Conservation (phyloP, 352 stramenopile species). For the Hyaloperonospora brassicae region DNA sequence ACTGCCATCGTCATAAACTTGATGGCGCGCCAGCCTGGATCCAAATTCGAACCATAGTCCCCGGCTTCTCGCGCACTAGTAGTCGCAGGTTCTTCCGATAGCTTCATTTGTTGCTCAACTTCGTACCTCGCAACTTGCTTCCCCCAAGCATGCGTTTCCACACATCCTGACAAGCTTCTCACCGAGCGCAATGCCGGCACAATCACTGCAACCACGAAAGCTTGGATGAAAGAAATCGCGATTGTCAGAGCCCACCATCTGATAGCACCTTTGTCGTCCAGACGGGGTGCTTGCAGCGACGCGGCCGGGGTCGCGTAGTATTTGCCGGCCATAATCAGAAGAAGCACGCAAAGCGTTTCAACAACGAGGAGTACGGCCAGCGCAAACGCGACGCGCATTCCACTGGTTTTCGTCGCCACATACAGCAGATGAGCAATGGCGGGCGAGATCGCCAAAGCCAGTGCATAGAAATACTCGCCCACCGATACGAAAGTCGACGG, state of each 20-base stretch:
- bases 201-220: slow-evolving; percentile 18
- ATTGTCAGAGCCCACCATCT: slow-evolving; percentile 25
- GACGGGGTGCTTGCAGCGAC: slow-evolving; percentile 8
- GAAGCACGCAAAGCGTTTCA: slow-evolving; percentile 22
- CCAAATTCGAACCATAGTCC: slow-evolving; percentile 16
- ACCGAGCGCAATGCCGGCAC: slow-evolving; percentile 25
- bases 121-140: slow-evolving; percentile 34
- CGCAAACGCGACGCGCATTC: slow-evolving; percentile 59
- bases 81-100: slow-evolving; percentile 1
- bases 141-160: slow-evolving; percentile 32
- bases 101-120: slow-evolving; percentile 20
- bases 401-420: slow-evolving; percentile 39
- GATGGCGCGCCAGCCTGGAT: slow-evolving; percentile 43
- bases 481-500: slow-evolving; percentile 75
- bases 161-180: slow-evolving; percentile 32
- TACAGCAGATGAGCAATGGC: slow-evolving; percentile 53
- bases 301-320: slow-evolving; percentile 10
- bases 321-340: slow-evolving; percentile 13
- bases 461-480: slow-evolving; percentile 79
- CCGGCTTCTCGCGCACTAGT: background rate
- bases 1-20: slow-evolving; percentile 52
- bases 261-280: slow-evolving; percentile 3
- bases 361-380: slow-evolving; percentile 31
- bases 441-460: slow-evolving; percentile 61
- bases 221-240: slow-evolving; percentile 21